A percentile compares a stretch with the other conserved stretches of the same genome.
Evolutionary conservation across 306 rosid genomes (phyloP).

Genomic region (Malus asiatica): DNA sequence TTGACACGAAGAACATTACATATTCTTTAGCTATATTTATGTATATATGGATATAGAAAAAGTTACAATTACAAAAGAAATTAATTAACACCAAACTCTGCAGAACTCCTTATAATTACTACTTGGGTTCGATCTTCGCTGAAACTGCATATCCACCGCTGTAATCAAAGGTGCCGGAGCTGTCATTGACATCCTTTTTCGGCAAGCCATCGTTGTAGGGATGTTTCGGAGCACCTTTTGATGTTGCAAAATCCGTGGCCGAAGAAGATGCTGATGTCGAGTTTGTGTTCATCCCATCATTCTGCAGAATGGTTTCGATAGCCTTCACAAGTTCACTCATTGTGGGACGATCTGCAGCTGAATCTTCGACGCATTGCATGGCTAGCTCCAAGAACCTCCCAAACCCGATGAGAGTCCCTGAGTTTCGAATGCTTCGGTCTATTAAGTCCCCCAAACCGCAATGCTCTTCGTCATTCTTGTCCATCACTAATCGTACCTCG

Average conservation of each 20-base stretch:
- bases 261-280: slow-evolving; percentile 87
- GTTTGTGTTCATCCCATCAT: slow-evolving; percentile 78
- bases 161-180: slow-evolving; percentile 47
- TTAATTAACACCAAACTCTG: background rate
- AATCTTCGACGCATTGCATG: slow-evolving; percentile 80
- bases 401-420: slow-evolving; percentile 41
- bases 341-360: slow-evolving; percentile 75
- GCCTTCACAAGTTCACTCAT: slow-evolving; percentile 81
- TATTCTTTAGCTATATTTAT: background rate
- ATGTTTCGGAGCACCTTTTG: slow-evolving; percentile 47
- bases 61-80: background rate
- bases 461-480: slow-evolving; percentile 45
- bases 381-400: slow-evolving; percentile 73
- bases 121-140: slow-evolving; percentile 73
- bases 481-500: slow-evolving; percentile 44
- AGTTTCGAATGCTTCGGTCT: slow-evolving; percentile 55
- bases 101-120: slow-evolving; percentile 1
- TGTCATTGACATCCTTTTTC: slow-evolving; percentile 47
- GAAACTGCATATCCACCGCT: slow-evolving; percentile 68
- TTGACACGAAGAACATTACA: background rate
- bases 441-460: slow-evolving; percentile 60
- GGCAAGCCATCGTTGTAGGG: slow-evolving; percentile 55
- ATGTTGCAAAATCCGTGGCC: slow-evolving; percentile 62
- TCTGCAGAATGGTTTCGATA: slow-evolving; percentile 64
- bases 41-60: background rate